Evolutionary conservation across 2,329 filamentous ascomycete genomes (phyloP), one percentile per base, ranked within the genome.

Genomic region (Elsinoe ampelina): DNA sequence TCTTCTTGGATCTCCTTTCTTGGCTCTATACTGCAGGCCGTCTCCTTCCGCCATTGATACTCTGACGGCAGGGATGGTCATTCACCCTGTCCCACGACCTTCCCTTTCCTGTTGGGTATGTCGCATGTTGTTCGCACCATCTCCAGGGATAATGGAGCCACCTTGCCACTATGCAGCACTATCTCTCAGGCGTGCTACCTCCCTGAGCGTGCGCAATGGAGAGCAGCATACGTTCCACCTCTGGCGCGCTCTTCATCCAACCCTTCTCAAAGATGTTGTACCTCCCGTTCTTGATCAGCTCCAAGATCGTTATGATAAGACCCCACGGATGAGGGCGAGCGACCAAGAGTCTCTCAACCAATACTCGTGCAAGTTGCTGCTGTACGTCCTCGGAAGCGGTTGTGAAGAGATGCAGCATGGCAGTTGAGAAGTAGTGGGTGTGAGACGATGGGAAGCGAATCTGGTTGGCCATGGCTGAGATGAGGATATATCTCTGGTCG

Each of bases 291-390:
- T 95, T 95, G 63, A 95, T 78, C 58, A 98, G 80, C 74, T 97
- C 93, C 61, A 93, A 75, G 60, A 95, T 80, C 35, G 90, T 92
- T 61, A 91, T 85, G 68, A 96, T 85, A 42, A 98, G 75, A 11
- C 95, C 95, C 92, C 92, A 97, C 15, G 95, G 92, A 69, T 97
- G 92, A 54, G 92, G 92, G 74, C 91, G 89, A 70, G 89, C 89
- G 19, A 89, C 87, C 59, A 95, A 82, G 47, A 96, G 77, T 50
- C 93, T 83, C 77, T 98, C 93, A 36, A 96, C 77, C 45, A 98
- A 76, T 20, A 96, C 84, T 47, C 92, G 83, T 54, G 89, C 89
- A 58, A 98, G 92, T 69, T 95, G 89, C 73, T 97, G 87, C 35
- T 92, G 87, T 48, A 96, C 84, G 65, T 92, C 88, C 66, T 93